Percentiles rank a stretch among this genome's conserved stretches.
phyloP scores from a whole-genome alignment of 352 stramenopile genomes.

The Phytopythium boreale region DNA sequence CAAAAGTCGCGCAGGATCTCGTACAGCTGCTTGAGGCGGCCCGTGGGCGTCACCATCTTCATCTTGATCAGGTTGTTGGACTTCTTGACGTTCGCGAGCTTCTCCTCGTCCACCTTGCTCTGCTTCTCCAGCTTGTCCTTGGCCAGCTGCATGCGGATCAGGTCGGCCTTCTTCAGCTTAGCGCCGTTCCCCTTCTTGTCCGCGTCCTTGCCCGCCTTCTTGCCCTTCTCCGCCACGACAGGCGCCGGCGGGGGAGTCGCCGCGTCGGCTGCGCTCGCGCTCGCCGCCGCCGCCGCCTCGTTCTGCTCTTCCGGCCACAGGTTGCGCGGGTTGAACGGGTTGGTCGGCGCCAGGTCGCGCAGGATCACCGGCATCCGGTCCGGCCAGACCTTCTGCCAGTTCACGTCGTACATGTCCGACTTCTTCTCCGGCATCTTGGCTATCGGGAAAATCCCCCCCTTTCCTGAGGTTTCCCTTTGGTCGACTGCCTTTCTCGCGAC shows the following conservation, averaged over 20 bases:
- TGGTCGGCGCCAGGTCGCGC: conserved; percentile 76
- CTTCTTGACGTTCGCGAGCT: conserved; percentile 85
- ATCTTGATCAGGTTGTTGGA: conserved; percentile 76
- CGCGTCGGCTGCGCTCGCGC: not conserved
- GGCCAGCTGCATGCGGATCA: conserved; percentile 84
- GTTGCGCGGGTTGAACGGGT: conserved; percentile 86
- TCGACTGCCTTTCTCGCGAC: conserved; percentile 4
- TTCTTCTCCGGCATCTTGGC: conserved; percentile 62
- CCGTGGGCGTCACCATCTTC: conserved; percentile 85
- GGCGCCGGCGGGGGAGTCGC: conserved; percentile 7
- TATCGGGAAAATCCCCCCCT: not conserved
- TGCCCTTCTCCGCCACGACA: conserved; percentile 1
- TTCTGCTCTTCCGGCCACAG: conserved; percentile 82
- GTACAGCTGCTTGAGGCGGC: conserved; percentile 80
- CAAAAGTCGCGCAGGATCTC: conserved; percentile 81
- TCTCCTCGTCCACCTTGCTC: conserved; percentile 86
- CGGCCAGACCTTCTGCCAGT: conserved; percentile 88
- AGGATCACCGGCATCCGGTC: conserved; percentile 88
- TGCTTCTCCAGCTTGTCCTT: conserved; percentile 89
- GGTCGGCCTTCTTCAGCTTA: conserved; percentile 84
- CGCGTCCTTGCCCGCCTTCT: conserved; percentile 28
- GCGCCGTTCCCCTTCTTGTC: conserved; percentile 28
- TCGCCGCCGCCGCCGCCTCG: conserved; percentile 25
- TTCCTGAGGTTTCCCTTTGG: not conserved
- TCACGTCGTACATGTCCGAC: conserved; percentile 78